Evolutionary conservation across 768 basidiomycete species (phyloP), one percentile per base, ranked within the genome.

Genomic region (Crassisporium funariophilum): DNA sequence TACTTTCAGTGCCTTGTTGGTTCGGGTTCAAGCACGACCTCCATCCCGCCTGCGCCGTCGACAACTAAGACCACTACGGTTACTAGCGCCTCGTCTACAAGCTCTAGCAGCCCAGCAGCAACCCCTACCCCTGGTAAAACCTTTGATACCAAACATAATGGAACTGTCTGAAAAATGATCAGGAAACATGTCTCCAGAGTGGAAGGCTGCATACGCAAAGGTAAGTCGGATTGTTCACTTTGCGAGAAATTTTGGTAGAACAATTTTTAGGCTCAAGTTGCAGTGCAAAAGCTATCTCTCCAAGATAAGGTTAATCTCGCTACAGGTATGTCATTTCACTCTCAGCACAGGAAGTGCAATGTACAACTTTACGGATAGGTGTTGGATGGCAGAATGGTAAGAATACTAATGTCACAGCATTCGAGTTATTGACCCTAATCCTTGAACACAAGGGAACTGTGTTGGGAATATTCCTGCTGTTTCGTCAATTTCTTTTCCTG

Each of bases 261-360:
- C 20, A 20, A 13, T 22, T 4, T 16, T 20, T 27, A 81, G 79
- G 80, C 81, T 1, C 62, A 66, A 56, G 64, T 69, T 5, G 74
- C 76, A 0, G 69, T 87, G 4, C 59, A 70, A 5, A 74, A 78
- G 44, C 67, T 81, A 49, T 77, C 79, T 2, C 54, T 79, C 5
- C 68, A 78, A 46, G 81, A 84, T 50, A 82, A 83, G 56, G 75
- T 82, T 21, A 74, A 74, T 45, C 62, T 84, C 11, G 77, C 74
- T 0, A 84, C 82, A 19, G 82, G 81, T 65, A 49, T 59, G 50
- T 41, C 10, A 21, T 22, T 15, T 27, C 34, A 31, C 8, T 20
- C 13, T 19, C 11, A n/a, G n/a, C n/a, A n/a, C n/a, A n/a, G n/a
- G n/a, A n/a, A n/a, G n/a, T n/a, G n/a, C n/a, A n/a, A n/a, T n/a